Conservation (phyloP, 495 filamentous ascomycete species). For the Astrocystis sublimbata region DNA sequence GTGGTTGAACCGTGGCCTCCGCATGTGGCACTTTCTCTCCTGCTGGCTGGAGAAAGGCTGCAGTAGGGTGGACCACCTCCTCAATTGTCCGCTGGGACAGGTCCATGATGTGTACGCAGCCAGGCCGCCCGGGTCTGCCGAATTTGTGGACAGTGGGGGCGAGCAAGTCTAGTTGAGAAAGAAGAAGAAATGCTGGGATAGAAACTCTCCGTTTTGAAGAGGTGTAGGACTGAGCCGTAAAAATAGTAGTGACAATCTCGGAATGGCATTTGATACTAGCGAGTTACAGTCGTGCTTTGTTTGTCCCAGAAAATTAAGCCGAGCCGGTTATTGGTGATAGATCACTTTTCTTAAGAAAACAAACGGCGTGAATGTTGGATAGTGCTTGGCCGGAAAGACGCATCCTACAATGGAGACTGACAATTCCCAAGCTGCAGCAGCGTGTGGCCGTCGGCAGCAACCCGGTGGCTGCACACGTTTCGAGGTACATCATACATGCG, state of each 20-base stretch:
- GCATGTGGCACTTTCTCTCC: neutral
- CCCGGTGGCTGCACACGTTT: conserved; percentile 9
- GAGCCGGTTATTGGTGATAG: neutral
- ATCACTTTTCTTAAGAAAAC: too few relatives aligned
- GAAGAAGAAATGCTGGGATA: conserved; percentile 2
- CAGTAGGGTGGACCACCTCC: conserved; percentile 52
- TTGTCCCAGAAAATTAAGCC: neutral
- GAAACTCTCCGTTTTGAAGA: neutral
- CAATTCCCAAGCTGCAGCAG: conserved; percentile 14
- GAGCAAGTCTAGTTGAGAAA: neutral
- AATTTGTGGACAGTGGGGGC: conserved; percentile 8
- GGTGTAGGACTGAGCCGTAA: neutral
- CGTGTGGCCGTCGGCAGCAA: conserved; percentile 17
- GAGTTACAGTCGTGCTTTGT: neutral
- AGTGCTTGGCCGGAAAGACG: conserved; percentile 4
- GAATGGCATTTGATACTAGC: neutral
- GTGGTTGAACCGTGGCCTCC: neutral
- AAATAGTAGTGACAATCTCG: neutral
- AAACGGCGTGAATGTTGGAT: neutral
- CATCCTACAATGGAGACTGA: neutral
- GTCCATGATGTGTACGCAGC: conserved; percentile 38
- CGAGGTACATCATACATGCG: conserved; percentile 19
- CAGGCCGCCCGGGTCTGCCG: conserved; percentile 12
- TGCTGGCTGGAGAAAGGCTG: conserved; percentile 38
- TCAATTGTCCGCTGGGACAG: conserved; percentile 44